Evolutionary conservation across 805 yeast species (phyloP), one percentile per base, ranked within the genome.

Genomic region (Yarrowia bubula): DNA sequence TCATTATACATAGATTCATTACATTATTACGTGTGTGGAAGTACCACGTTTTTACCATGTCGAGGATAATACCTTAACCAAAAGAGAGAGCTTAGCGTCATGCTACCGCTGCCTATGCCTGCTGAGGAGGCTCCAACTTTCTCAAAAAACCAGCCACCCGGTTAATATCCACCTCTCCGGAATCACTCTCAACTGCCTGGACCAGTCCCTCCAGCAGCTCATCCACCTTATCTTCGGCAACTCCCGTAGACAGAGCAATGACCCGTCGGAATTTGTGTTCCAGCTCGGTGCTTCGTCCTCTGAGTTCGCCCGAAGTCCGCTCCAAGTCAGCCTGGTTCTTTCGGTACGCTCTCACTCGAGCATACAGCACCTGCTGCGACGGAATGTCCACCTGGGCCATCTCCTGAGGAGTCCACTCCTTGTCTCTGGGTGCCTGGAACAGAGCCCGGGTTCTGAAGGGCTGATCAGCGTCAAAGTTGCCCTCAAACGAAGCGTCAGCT

Each of bases 161-260:
- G 28, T 82, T 81, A 71, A 85, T 79, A 71, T 84, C 88, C 41
- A 85, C 84, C 67, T 84, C 87, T 67, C 83, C 88, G 1, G 90
- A 88, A 72, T 88, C 92, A 67, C 93, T 88, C 68, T 92, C 96
- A 6, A 93, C 97, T 17, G 97, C 97, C 71, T 87, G 89, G 37
- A 95, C 84, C 60, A 93, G 80, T 4, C 93, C 96, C 69, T 90
- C 95, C 58, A 93, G 80, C 70, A 95, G 81, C 64, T 81, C 83
- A 73, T 90, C 96, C 37, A 95, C 96, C 68, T 86, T 87, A 63
- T 83, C 84, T 64, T 88, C 89, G 53, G 86, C 92, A 32, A 91
- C 93, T 31, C 95, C 95, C 3, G 97, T 89, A 78, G 98, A 92
- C 61, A 91, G 79, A 32, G 96, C 86, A 41, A 93, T 92, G 15